Base-by-base conservation (phyloP, 441 rosid genomes). In the Geranium incanum region DNA sequence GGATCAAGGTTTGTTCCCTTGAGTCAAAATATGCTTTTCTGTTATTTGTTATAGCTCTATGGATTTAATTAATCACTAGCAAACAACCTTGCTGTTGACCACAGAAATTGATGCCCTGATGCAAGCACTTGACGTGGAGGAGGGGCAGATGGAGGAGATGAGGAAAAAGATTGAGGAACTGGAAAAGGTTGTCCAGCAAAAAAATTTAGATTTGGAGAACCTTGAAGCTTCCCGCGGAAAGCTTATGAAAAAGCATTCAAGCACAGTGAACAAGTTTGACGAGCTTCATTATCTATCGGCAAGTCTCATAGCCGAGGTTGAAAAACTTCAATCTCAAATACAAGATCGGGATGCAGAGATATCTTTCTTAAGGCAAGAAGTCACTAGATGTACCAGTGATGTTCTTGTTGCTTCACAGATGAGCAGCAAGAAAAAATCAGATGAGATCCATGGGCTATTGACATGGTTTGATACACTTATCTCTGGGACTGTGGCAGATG, bases 71-170 rank as follows among this genome's bases (percentile, higher is more conserved):
- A 74, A 43, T 68, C 48, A 62, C 62, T 67, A 39, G 65, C 15
- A 75, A 60, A 63, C 64, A 41, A 70, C 78, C 23, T 67, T 67
- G 74, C 64, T 75, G 28, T 75, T 71, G 71, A 52, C 60, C 74
- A 59, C 89, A 93, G 99, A 96, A 85, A 90, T 93, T 68, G 98
- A 93, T 78, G 87, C 91, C 41, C 88, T 96, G 67, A 96, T 87
- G 91, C 98, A 96, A 90, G 99, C 99, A 60, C 96, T 96, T 78
- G 99, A 93, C 65, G 99, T 89, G 82, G 97, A 93, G 86, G 99
- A 93, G 87, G 80, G 85, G 68, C 97, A 96, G 82, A 88, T 96
- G 96, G 99, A 93, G 77, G 91, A 81, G 81, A 81, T 88, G 82
- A 84, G 79, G 28, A 85, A 83, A 82, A 91, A 82, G 80, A 79